Conservation (phyloP, 2,329 filamentous ascomycete species). For the Cytospora piceicola region DNA sequence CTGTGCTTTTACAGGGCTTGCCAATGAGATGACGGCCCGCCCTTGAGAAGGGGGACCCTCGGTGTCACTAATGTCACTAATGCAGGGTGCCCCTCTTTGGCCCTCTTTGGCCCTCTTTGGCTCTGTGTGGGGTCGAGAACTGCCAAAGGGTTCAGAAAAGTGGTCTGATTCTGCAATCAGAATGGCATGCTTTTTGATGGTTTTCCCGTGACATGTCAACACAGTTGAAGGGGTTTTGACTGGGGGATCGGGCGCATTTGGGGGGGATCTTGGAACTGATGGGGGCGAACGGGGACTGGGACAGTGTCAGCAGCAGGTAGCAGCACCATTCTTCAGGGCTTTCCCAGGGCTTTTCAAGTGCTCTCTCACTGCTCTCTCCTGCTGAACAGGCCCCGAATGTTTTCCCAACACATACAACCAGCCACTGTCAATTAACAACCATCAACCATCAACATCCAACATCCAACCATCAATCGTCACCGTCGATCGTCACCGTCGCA, state of each 20-base stretch:
- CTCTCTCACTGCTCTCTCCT: no score
- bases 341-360: no score
- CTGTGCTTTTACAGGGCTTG: slow-evolving; percentile 14
- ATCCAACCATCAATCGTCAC: background rate
- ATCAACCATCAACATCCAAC: background rate
- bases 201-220: slow-evolving; percentile 16
- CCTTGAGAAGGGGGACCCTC: background rate
- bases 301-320: no score
- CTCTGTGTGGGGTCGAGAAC: slow-evolving; percentile 10
- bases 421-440: background rate
- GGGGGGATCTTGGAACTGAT: background rate
- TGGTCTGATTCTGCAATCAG: slow-evolving; percentile 25
- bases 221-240: background rate
- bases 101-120: slow-evolving; percentile 8
- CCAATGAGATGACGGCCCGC: slow-evolving; percentile 21
- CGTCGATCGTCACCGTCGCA: no score
- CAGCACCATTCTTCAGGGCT: no score
- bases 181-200: slow-evolving; percentile 23
- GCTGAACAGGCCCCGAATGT: background rate
- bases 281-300: no score
- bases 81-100: slow-evolving; percentile 17
- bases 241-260: no score
- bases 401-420: background rate
- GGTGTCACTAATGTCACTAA: slow-evolving; percentile 15
- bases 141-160: slow-evolving; percentile 12